Evolutionary conservation across 305 asterid species (phyloP).

Genomic region (Vinca major): DNA sequence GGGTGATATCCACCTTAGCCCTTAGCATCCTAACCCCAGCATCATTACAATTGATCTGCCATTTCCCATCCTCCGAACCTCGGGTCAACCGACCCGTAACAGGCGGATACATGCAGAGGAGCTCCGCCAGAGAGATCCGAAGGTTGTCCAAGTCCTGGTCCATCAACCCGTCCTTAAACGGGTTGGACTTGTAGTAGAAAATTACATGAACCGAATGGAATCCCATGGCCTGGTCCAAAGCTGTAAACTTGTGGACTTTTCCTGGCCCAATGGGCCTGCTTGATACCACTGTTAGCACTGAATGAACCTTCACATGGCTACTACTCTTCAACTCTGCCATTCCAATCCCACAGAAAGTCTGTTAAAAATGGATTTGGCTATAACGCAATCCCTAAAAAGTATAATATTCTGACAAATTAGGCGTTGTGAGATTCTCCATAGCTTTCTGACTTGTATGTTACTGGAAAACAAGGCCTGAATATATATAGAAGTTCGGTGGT

Average conservation of each 20-base stretch:
- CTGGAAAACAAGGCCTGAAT: too few species aligned
- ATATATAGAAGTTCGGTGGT: too few species aligned
- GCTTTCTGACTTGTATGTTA: too few species aligned
- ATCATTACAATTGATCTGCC: conserved; percentile 47
- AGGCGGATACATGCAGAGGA: conserved; percentile 36
- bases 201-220: conserved; percentile 32
- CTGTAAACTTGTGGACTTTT: conserved; percentile 22
- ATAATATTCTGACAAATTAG: too few species aligned
- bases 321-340: conserved; percentile 15
- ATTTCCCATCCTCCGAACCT: conserved; percentile 21
- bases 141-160: conserved; percentile 33
- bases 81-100: conserved; percentile 50
- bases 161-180: conserved; percentile 34
- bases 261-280: conserved; percentile 38
- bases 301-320: conserved; percentile 26
- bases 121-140: conserved; percentile 27
- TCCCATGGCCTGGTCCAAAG: conserved; percentile 39
- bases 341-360: not conserved
- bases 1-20: conserved; percentile 31
- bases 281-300: conserved; percentile 45
- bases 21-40: conserved; percentile 55
- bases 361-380: too few species aligned
- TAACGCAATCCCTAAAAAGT: too few species aligned
- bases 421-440: too few species aligned
- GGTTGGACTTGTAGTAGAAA: conserved; percentile 40